Evolutionary conservation across 1,284 basidiomycete genomes (phyloP).

Genomic region (Cutaneotrichosporon spelunceum): DNA sequence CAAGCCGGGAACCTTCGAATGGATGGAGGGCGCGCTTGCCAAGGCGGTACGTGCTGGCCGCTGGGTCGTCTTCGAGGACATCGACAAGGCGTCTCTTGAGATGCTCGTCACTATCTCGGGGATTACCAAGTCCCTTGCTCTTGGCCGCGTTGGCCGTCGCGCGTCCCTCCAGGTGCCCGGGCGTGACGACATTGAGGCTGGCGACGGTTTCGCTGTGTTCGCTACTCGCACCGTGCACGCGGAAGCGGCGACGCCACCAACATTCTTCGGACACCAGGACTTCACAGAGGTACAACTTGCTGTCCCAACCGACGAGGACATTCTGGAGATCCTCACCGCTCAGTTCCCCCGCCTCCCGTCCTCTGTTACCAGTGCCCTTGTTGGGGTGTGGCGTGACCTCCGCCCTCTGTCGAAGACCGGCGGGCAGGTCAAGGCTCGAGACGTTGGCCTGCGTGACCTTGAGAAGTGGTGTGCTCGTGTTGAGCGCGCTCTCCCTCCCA

Average conservation of each 20-base stretch:
- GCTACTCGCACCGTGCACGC: constrained; percentile 67
- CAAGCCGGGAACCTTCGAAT: constrained; percentile 86
- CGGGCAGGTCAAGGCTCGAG: constrained; percentile 48
- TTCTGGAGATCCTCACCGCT: constrained; percentile 64
- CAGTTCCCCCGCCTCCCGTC: constrained; percentile 64
- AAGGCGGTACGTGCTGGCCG: constrained; percentile 85
- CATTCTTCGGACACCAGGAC: constrained; percentile 78
- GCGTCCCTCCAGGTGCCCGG: constrained; percentile 69
- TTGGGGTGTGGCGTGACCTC: constrained; percentile 44
- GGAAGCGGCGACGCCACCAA: constrained; percentile 52
- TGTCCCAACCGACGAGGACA: constrained; percentile 64
- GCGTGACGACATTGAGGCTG: constrained; percentile 65
- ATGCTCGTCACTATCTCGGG: constrained; percentile 79
- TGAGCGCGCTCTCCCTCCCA: constrained; percentile 59
- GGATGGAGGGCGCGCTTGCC: constrained; percentile 91
- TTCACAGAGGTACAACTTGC: constrained; percentile 68
- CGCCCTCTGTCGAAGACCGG: constrained; percentile 43
- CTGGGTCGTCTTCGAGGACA: constrained; percentile 92
- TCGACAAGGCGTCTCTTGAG: constrained; percentile 83
- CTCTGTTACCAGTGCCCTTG: constrained; percentile 44
- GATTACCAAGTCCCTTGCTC: constrained; percentile 72
- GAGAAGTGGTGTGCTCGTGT: constrained; percentile 83
- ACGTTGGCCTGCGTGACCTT: constrained; percentile 76
- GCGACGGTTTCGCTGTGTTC: constrained; percentile 71
- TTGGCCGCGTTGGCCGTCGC: constrained; percentile 61